Evolutionary conservation across 1,139 yeast genomes (phyloP), one percentile per base, ranked within the genome.

Genomic region (Blastobotrys proliferans): DNA sequence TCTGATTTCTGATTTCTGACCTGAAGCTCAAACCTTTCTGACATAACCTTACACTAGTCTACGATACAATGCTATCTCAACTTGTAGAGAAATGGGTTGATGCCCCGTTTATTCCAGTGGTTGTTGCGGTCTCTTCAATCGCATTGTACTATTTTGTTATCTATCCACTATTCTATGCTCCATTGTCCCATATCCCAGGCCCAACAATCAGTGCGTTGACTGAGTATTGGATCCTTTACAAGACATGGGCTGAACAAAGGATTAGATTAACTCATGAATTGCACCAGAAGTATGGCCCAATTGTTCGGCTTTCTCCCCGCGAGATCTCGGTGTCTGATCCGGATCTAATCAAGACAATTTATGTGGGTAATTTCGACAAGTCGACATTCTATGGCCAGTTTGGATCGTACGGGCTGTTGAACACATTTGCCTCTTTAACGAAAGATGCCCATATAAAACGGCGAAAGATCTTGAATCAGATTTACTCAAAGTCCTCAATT

Each of bases 311-410:
- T 13, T 72, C 81, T 1, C 88, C 90, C 2, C 61, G 66, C 19
- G 87, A 81, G 52, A 66, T 83, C 17, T 79, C 83, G 41, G 72
- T 81, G 32, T 69, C 76, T 41, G 81, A 81, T 14, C 67, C 71
- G 6, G 69, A 70, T 34, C 74, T 68, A 48, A 54, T 80, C 39
- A 75, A 72, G 52, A 79, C 77, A 31, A 72, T 83, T 18, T 83
- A 83, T 57, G 62, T 74, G 34, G 68, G 63, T 41, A 80, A 81
- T 57, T 72, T 74, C 56, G 83, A 82, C 50, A 81, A 80, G 58
- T 65, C 80, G 0, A 54, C 60, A 6, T 83, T 81, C 59, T 83
- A 83, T 56, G 75, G 73, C 20, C 79, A 81, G 52, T 82, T 80
- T 57, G 69, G 73, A 19, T 77, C 78, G 54, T 83, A 76, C 53